Conservation (phyloP, 2,329 filamentous ascomycete genomes). For the Claviceps quebecensis region DNA sequence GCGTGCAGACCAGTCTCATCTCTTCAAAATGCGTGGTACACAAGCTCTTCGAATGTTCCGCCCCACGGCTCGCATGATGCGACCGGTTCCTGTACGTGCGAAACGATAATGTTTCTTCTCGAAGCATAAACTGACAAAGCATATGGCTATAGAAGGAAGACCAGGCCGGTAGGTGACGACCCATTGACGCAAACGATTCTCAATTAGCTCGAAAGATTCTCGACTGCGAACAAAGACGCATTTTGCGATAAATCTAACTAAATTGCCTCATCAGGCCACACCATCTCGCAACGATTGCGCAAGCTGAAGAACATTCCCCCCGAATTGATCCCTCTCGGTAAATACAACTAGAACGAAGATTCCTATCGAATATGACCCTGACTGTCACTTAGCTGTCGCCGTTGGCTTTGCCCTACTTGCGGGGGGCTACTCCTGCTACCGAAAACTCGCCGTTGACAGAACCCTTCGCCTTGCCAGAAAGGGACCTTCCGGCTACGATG, state of each 20-base stretch:
- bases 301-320: slow-evolving; percentile 80
- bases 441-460: slow-evolving; percentile 82
- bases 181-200: neutral
- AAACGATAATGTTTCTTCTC: neutral
- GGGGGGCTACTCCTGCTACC: slow-evolving; percentile 65
- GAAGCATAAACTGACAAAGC: slow-evolving; percentile 13
- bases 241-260: neutral
- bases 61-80: slow-evolving; percentile 52
- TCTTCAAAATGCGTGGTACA: slow-evolving; percentile 48
- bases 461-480: slow-evolving; percentile 77
- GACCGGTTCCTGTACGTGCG: slow-evolving; percentile 53
- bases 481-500: slow-evolving; percentile 28
- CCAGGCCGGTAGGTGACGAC: slow-evolving; percentile 45
- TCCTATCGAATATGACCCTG: neutral
- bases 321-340: slow-evolving; percentile 91
- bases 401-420: slow-evolving; percentile 72
- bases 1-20: slow-evolving; percentile 4
- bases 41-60: slow-evolving; percentile 52
- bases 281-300: slow-evolving; percentile 87
- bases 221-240: neutral
- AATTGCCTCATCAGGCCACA: slow-evolving; percentile 54
- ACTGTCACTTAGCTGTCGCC: slow-evolving; percentile 52
- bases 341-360: slow-evolving; percentile 7
- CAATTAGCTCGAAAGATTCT: neutral
- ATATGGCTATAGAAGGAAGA: slow-evolving; percentile 43